Conservation (phyloP, 345 rosid species). For the Arabidopsis thaliana region TAIR10.1 NC_003074.8:19837001-19837500, state of each 20-base stretch:
- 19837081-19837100: constrained; percentile 33
- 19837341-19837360: constrained; percentile 80
- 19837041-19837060: constrained; percentile 34
- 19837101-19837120: constrained; percentile 2
- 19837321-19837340: constrained; percentile 76
- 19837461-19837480: constrained; percentile 67
- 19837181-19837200: constrained; percentile 26
- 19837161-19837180: constrained; percentile 8
- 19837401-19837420: constrained; percentile 69
- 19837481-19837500: constrained; percentile 57
- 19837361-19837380: constrained; percentile 86
- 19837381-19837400: constrained; percentile 91
- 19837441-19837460: constrained; percentile 82
- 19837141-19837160: not conserved
- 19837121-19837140: constrained; percentile 11
- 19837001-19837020: constrained; percentile 17
- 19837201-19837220: not conserved
- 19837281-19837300: not conserved
- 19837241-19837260: not conserved
- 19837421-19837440: constrained; percentile 56
- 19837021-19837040: constrained; percentile 20
- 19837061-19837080: constrained; percentile 27
- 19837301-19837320: constrained; percentile 83
- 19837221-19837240: not conserved
- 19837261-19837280: constrained; percentile 1